Evolutionary conservation across 1,284 basidiomycete species (phyloP), one percentile per base, ranked within the genome.

Genomic region (Ceratobasidium sp.): DNA sequence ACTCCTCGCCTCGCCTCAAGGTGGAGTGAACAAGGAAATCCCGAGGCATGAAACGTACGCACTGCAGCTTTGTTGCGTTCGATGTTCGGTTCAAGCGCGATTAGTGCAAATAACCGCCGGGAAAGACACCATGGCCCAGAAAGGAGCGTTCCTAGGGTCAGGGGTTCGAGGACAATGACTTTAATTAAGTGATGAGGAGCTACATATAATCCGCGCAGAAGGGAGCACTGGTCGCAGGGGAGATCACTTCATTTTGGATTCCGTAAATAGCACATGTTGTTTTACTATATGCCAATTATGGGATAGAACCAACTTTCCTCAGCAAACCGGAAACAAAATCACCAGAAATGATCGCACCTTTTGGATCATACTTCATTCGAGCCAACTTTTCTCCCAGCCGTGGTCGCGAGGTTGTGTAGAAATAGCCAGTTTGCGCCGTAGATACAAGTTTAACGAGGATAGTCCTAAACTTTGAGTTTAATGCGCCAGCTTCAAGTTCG

Each of bases 291-390:
- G n/a, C n/a, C n/a, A 43, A 10, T 15, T 20, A 38, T n/a, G 40
- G 15, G 45, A 42, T n/a, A 17, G 20, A 29, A 31, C 35, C 32
- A 42, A 25, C 34, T 47, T 29, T 22, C 27, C 13, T 20, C 38
- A 40, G 8, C n/a, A 45, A 68, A 13, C 10, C 13, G n/a, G n/a
- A 34, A 29, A 17, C 2, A 50, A n/a, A n/a, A n/a, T n/a, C n/a
- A n/a, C n/a, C n/a, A n/a, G 17, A 35, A 29, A 20, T 38, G 15
- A 29, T 4, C 87, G 73, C 77, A 93, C 93, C 92, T 78, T 82
- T 81, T 1, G 93, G 93, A 76, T 96, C 93, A 78, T 94, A 96
- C 79, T 96, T 95, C 75, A 95, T 90, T 40, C 90, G 88, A 38
- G 90, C 86, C 69, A 96, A 81, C 77, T 85, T 89, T 25, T 90